Conservation (phyloP, 2,329 filamentous ascomycete genomes). For the Pseudogymnoascus sp. region DNA sequence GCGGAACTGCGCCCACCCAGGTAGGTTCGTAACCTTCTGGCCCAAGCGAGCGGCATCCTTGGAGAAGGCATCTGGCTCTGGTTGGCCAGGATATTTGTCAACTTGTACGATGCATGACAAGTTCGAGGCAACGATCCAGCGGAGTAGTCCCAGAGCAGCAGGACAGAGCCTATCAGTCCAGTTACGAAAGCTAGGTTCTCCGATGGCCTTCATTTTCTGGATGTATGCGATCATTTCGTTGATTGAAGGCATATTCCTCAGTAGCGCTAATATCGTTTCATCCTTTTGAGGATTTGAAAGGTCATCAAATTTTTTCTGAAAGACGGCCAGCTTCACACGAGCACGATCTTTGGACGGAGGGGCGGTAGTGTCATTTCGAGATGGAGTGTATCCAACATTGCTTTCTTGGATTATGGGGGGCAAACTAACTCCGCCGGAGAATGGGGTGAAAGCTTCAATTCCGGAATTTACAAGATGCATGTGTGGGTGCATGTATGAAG, state of each 20-base stretch:
- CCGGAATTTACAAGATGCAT: neutral
- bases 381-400: neutral
- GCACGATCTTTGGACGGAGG: neutral
- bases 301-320: slow-evolving; percentile 51
- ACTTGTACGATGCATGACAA: slow-evolving; percentile 79
- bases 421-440: neutral
- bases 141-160: slow-evolving; percentile 59
- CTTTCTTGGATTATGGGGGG: neutral
- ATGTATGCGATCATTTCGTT: slow-evolving; percentile 48
- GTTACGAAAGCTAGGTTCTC: slow-evolving; percentile 31
- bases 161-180: slow-evolving; percentile 57
- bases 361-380: neutral
- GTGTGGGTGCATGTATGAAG: neutral
- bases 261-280: slow-evolving; percentile 41
- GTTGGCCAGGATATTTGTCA: slow-evolving; percentile 34
- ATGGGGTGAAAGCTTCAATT: neutral
- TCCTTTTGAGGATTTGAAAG: slow-evolving; percentile 40
- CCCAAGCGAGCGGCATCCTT: slow-evolving; percentile 22
- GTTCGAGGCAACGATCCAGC: slow-evolving; percentile 89
- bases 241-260: slow-evolving; percentile 57
- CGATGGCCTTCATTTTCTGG: slow-evolving; percentile 21
- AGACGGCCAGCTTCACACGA: slow-evolving; percentile 25
- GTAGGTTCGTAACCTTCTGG: slow-evolving; percentile 51
- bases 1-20: slow-evolving; percentile 68
- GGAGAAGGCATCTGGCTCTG: slow-evolving; percentile 18